These are phyloP conservation scores for Aspergillus thermomutatus DNA, from an alignment of 2,329 filamentous ascomycete species.

Conservation along the genomic window DNA sequence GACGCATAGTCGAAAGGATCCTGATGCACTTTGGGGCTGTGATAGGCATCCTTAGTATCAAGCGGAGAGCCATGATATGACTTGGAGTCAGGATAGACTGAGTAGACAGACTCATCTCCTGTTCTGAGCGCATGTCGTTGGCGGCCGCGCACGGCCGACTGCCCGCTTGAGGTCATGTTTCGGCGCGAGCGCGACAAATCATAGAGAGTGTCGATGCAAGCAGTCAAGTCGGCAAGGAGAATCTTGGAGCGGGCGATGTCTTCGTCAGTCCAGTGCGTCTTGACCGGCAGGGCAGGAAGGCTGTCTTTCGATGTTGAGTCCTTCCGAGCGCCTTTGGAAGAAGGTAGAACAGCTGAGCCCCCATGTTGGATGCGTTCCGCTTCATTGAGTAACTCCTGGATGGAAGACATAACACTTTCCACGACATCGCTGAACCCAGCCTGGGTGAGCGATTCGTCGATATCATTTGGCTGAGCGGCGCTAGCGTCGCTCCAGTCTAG, in stretches of 20 bases:
- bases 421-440: constrained; percentile 63
- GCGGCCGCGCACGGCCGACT: constrained; percentile 18
- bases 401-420: constrained; percentile 61
- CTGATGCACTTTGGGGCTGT: constrained; percentile 20
- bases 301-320: constrained; percentile 29
- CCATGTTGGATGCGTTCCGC: constrained; percentile 55
- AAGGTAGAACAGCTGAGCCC: constrained; percentile 37
- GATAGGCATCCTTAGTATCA: constrained; percentile 26
- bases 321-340: constrained; percentile 33
- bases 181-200: constrained; percentile 58
- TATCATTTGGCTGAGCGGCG: constrained; percentile 55
- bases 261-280: constrained; percentile 46
- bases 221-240: constrained; percentile 58
- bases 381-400: constrained; percentile 61
- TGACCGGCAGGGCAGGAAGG: constrained; percentile 32
- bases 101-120: constrained; percentile 20
- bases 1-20: constrained; percentile 23
- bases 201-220: constrained; percentile 63
- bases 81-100: constrained; percentile 24
- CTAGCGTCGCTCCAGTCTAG: constrained; percentile 64
- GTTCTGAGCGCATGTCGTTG: constrained; percentile 26
- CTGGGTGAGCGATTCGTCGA: constrained; percentile 60
- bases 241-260: constrained; percentile 55
- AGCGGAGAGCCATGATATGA: constrained; percentile 38
- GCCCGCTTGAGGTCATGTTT: constrained; percentile 33